These are phyloP conservation scores for Platismatia glauca DNA, from an alignment of 495 filamentous ascomycete genomes.

Conservation along the genomic window DNA sequence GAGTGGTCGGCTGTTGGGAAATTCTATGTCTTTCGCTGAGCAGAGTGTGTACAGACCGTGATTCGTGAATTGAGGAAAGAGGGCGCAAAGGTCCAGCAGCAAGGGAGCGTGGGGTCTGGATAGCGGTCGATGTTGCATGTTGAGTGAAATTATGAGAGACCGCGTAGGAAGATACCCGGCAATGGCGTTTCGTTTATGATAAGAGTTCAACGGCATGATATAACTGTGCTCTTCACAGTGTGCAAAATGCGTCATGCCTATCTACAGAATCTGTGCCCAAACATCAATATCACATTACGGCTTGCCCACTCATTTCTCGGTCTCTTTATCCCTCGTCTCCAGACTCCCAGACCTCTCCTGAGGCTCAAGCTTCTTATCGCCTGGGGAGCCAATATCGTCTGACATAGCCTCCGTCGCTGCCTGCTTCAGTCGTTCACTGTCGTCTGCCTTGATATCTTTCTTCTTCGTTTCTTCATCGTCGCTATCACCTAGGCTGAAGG, in stretches of 20 bases:
- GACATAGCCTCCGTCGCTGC: slow-evolving; percentile 59
- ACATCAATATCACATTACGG: slow-evolving; percentile 15
- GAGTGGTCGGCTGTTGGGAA: slow-evolving; percentile 30
- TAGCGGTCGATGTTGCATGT: background rate
- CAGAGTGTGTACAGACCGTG: slow-evolving; percentile 43
- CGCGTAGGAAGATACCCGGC: background rate
- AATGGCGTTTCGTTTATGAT: background rate
- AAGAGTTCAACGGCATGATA: background rate
- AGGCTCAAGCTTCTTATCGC: slow-evolving; percentile 27
- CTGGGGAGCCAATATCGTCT: slow-evolving; percentile 33
- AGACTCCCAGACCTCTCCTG: slow-evolving; percentile 30
- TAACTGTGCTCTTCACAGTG: background rate
- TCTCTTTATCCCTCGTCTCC: slow-evolving; percentile 36
- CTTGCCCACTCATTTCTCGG: slow-evolving; percentile 36
- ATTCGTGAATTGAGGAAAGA: slow-evolving; percentile 66
- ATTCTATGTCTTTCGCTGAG: slow-evolving; percentile 1
- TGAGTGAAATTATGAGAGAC: background rate
- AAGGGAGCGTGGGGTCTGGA: slow-evolving; percentile 10
- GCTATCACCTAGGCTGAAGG: slow-evolving; percentile 92
- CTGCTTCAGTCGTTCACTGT: slow-evolving; percentile 61
- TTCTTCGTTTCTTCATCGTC: slow-evolving; percentile 81
- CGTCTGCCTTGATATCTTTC: slow-evolving; percentile 55
- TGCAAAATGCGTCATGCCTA: background rate
- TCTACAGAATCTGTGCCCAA: slow-evolving; percentile 6
- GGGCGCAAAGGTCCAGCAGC: slow-evolving; percentile 25